Evolutionary conservation across 2,329 filamentous ascomycete genomes (phyloP).

Genomic region (Trichoderma sp.): DNA sequence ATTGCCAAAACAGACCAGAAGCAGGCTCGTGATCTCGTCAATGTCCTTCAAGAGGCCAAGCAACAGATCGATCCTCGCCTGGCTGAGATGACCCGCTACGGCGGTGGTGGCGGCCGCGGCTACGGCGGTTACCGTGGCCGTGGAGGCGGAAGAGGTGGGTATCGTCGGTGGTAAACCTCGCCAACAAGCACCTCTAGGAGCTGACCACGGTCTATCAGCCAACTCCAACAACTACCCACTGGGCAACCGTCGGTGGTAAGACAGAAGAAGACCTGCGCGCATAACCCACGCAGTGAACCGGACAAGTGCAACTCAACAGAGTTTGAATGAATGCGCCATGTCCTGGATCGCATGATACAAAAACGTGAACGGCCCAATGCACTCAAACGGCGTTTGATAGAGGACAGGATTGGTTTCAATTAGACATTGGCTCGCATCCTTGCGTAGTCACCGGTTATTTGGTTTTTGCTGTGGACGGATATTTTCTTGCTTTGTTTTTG

Average conservation of each 20-base stretch:
- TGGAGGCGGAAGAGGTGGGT: constrained; percentile 54
- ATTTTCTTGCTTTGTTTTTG: constrained; percentile 13
- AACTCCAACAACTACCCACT: constrained; percentile 55
- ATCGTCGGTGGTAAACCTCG: constrained; percentile 38
- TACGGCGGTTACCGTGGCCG: constrained; percentile 71
- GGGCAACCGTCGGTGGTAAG: constrained; percentile 55
- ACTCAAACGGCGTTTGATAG: constrained; percentile 38
- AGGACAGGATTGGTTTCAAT: constrained; percentile 32
- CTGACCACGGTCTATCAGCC: constrained; percentile 42
- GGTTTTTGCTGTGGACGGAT: constrained; percentile 25
- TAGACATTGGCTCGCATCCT: constrained; percentile 29
- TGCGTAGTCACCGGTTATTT: constrained; percentile 26
- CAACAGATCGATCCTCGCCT: constrained; percentile 97
- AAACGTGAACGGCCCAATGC: constrained; percentile 27
- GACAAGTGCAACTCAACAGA: constrained; percentile 2
- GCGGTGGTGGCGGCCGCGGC: constrained; percentile 75
- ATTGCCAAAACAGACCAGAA: constrained; percentile 66
- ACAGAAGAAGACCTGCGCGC: constrained; percentile 22
- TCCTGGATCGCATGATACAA: constrained; percentile 1
- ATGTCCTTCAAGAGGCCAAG: constrained; percentile 92
- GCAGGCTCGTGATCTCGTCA: constrained; percentile 94
- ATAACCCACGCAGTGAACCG: background rate
- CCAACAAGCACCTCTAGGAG: constrained; percentile 37
- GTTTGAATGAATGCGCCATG: background rate
- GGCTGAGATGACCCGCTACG: constrained; percentile 91